Evolutionary conservation across 768 basidiomycete species (phyloP).

Genomic region (Multifurca ochricompacta): DNA sequence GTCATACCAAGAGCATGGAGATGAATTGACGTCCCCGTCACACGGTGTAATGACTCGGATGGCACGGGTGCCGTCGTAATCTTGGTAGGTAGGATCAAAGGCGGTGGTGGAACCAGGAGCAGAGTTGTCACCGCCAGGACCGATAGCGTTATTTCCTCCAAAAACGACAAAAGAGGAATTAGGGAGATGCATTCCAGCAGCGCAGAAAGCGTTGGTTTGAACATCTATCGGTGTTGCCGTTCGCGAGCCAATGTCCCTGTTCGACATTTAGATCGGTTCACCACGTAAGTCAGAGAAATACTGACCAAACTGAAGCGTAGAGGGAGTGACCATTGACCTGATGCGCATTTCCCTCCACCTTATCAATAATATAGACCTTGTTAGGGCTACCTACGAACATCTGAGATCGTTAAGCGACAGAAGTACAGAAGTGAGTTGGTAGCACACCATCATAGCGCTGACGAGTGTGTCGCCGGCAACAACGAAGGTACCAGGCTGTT

Average conservation of each 20-base stretch:
- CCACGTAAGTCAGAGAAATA: neutral
- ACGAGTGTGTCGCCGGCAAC: slow-evolving; percentile 34
- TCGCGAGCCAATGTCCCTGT: slow-evolving; percentile 56
- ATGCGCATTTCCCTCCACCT: too few relatives aligned
- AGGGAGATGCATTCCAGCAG: too few relatives aligned
- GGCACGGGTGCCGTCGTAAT: slow-evolving; percentile 70
- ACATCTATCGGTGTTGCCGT: too few relatives aligned
- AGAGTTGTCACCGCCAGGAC: slow-evolving; percentile 53
- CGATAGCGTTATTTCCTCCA: slow-evolving; percentile 71
- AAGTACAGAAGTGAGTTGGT: neutral
- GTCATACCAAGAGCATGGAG: slow-evolving; percentile 68
- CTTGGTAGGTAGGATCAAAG: slow-evolving; percentile 61
- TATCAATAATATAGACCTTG: too few relatives aligned
- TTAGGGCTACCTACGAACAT: slow-evolving; percentile 71
- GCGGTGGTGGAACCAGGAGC: slow-evolving; percentile 34
- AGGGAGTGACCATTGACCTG: slow-evolving; percentile 72
- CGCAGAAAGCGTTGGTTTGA: too few relatives aligned
- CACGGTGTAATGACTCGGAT: slow-evolving; percentile 77
- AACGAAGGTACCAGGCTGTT: slow-evolving; percentile 26
- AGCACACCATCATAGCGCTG: slow-evolving; percentile 46
- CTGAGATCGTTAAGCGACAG: slow-evolving; percentile 28
- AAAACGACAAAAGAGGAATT: slow-evolving; percentile 70
- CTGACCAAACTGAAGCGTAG: slow-evolving; percentile 66
- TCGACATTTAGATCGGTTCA: neutral
- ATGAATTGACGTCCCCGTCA: too few relatives aligned